These are phyloP conservation scores for Leccinellum albellum DNA, from an alignment of 768 basidiomycete genomes.

Conservation along the genomic window DNA sequence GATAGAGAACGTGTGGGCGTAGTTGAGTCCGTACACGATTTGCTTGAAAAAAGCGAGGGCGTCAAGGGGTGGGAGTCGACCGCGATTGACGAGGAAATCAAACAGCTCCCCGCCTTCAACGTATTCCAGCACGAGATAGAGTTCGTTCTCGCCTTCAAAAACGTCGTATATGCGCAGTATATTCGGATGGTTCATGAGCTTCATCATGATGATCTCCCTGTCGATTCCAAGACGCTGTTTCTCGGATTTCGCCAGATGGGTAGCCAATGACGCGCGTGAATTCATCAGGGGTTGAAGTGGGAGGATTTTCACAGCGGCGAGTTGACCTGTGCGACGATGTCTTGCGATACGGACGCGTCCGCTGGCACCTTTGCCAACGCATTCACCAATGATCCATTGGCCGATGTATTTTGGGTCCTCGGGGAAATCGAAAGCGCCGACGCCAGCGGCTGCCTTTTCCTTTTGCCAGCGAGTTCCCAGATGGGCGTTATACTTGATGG, in stretches of 20 bases:
- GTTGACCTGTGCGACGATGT: conserved; percentile 80
- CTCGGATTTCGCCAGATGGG: conserved; percentile 67
- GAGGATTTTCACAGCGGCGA: conserved; percentile 95
- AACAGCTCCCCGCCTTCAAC: conserved; percentile 96
- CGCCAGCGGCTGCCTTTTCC: conserved; percentile 79
- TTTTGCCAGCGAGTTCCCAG: conserved; percentile 83
- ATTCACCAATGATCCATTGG: conserved; percentile 91
- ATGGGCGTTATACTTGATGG: conserved; percentile 66
- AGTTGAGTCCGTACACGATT: conserved; percentile 91
- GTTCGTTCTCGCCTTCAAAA: conserved; percentile 86
- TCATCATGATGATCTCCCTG: conserved; percentile 98
- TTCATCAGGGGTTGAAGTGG: conserved; percentile 75
- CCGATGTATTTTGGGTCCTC: conserved; percentile 85
- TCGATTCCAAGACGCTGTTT: conserved; percentile 86
- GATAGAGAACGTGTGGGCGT: conserved; percentile 96
- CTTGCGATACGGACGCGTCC: conserved; percentile 93
- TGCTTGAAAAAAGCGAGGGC: conserved; percentile 94
- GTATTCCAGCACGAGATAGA: conserved; percentile 92
- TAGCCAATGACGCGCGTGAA: conserved; percentile 64
- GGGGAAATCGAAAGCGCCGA: conserved; percentile 72
- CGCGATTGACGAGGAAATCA: conserved; percentile 90
- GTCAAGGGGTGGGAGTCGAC: conserved; percentile 73
- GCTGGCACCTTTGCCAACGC: conserved; percentile 90
- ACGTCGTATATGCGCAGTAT: conserved; percentile 95
- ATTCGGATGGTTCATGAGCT: conserved; percentile 97